These are phyloP conservation scores for Xylaria sp. DNA, from an alignment of 2,329 filamentous ascomycete species.

Conservation along the genomic window DNA sequence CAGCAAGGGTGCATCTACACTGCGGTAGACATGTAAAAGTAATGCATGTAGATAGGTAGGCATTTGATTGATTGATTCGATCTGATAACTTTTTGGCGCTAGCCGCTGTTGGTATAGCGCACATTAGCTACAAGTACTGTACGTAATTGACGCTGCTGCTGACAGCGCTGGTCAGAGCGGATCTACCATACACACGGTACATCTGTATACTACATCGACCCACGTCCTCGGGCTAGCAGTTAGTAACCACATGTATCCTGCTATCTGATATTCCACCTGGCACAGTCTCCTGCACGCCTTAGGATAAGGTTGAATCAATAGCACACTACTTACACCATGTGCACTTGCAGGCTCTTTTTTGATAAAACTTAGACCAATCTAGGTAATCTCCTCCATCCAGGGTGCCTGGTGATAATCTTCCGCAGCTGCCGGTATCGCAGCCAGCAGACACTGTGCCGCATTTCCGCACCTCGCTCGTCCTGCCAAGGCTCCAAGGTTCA, in stretches of 20 bases:
- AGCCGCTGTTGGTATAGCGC: constrained; percentile 26
- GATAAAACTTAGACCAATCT: no score
- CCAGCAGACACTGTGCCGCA: neutral
- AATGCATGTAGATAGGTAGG: constrained; percentile 2
- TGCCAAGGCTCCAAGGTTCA: no score
- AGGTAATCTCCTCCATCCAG: no score
- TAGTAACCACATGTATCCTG: neutral
- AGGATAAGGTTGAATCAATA: no score
- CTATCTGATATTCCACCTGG: neutral
- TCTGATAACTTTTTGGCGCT: constrained; percentile 41
- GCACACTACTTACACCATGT: neutral
- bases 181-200: no score
- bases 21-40: constrained; percentile 15
- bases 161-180: neutral
- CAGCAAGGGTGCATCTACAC: constrained; percentile 11
- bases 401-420: neutral
- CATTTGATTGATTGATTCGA: constrained; percentile 34
- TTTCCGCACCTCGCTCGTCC: constrained; percentile 12
- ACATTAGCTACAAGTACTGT: no score
- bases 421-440: constrained; percentile 32
- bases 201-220: neutral
- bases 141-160: neutral
- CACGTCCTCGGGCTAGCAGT: neutral
- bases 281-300: neutral
- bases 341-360: no score